These are phyloP conservation scores for Neonectria faginata DNA, from an alignment of 2,329 filamentous ascomycete genomes.

Conservation along the genomic window DNA sequence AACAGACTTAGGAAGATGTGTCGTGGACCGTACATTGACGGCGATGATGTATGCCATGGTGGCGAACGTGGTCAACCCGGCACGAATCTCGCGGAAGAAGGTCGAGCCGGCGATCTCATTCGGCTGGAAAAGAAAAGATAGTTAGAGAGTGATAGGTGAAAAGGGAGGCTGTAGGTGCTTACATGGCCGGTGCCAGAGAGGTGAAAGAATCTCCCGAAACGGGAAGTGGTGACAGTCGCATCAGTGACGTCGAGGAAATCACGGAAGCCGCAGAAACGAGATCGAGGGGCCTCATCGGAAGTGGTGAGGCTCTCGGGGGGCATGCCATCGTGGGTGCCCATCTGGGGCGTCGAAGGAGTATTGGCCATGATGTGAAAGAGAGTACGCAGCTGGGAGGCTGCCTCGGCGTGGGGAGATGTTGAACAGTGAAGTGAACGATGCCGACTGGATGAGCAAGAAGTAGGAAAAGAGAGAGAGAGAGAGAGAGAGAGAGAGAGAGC, in stretches of 20 bases:
- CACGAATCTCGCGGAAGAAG: slow-evolving; percentile 82
- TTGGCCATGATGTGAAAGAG: slow-evolving; percentile 34
- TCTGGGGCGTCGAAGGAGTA: slow-evolving; percentile 25
- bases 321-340: slow-evolving; percentile 20
- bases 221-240: slow-evolving; percentile 54
- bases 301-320: background rate
- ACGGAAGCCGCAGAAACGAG: slow-evolving; percentile 50
- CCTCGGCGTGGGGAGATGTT: background rate
- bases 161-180: slow-evolving; percentile 46
- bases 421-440: background rate
- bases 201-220: slow-evolving; percentile 71
- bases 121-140: slow-evolving; percentile 58
- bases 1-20: background rate
- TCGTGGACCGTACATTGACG: slow-evolving; percentile 64
- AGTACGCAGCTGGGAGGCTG: background rate
- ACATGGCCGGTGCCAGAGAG: slow-evolving; percentile 78
- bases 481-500: background rate
- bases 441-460: background rate
- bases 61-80: slow-evolving; percentile 82
- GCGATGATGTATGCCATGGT: slow-evolving; percentile 90
- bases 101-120: slow-evolving; percentile 75
- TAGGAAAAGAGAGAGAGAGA: too few relatives aligned
- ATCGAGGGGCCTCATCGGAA: slow-evolving; percentile 33
- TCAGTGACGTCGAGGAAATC: slow-evolving; percentile 53
- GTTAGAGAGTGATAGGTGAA: slow-evolving; percentile 5